phyloP scores from a whole-genome alignment of 176 grass and related monocot genomes.

The Lolium rigidum region DNA sequence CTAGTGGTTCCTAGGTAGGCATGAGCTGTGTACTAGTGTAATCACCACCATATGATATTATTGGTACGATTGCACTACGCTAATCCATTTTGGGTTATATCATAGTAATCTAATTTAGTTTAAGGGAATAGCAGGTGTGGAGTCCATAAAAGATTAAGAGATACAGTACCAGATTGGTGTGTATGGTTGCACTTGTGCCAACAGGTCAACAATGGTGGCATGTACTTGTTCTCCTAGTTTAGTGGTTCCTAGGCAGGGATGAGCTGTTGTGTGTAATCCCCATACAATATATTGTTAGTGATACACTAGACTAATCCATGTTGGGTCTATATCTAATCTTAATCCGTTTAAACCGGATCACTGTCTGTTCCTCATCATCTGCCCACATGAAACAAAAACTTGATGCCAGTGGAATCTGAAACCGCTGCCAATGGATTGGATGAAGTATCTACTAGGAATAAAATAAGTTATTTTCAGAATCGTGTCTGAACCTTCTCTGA shows the following conservation, averaged over 20 bases:
- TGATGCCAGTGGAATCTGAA: background rate
- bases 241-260: background rate
- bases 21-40: background rate
- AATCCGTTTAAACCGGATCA: background rate
- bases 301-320: slow-evolving; percentile 1
- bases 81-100: slow-evolving; percentile 14
- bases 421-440: background rate
- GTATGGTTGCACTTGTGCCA: background rate
- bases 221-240: slow-evolving; percentile 11
- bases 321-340: background rate
- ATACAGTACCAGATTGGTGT: background rate
- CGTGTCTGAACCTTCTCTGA: background rate
- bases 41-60: background rate
- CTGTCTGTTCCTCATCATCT: slow-evolving; percentile 19
- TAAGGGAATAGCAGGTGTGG: background rate
- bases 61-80: background rate
- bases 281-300: background rate
- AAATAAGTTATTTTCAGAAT: too few relatives aligned
- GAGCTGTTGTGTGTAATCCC: slow-evolving; percentile 7
- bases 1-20: background rate
- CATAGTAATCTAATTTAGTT: background rate
- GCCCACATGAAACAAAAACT: background rate
- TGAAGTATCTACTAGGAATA: background rate
- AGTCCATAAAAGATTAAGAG: background rate
- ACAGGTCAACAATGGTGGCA: background rate